Evolutionary conservation across 148 eudicot species (phyloP).

Genomic region (Camellia lanceoleosa): DNA sequence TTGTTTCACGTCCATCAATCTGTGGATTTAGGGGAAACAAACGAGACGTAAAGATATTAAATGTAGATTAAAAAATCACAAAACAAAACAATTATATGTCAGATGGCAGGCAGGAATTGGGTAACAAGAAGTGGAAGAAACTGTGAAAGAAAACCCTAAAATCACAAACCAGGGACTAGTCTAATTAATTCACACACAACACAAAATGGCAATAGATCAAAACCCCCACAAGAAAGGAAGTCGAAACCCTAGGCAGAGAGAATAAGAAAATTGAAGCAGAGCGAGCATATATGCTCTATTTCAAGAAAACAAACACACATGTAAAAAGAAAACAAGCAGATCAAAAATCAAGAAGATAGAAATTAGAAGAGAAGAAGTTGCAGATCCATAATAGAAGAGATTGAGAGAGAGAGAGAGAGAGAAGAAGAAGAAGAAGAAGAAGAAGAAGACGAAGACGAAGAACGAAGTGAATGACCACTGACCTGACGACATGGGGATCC

Average conservation of each 20-base stretch:
- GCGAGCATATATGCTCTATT: neutral
- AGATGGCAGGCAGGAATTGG: neutral
- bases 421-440: too few relatives aligned
- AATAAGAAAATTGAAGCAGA: neutral
- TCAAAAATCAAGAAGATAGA: neutral
- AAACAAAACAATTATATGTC: neutral
- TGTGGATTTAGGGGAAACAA: constrained; percentile 11
- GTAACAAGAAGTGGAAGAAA: neutral
- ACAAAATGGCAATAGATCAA: neutral
- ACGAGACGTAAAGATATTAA: neutral
- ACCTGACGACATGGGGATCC: constrained; percentile 91
- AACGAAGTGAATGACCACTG: neutral
- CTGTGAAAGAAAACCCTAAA: neutral
- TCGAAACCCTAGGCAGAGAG: constrained; percentile 13
- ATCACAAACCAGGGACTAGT: neutral
- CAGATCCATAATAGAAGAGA: neutral
- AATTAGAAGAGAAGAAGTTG: neutral
- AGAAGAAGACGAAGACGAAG: too few relatives aligned
- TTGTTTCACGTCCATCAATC: constrained; percentile 95
- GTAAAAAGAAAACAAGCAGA: neutral
- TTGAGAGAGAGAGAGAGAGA: neutral
- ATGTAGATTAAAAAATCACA: neutral
- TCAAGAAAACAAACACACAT: constrained; percentile 9
- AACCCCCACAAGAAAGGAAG: neutral
- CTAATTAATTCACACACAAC: neutral